Percentiles rank a stretch among this genome's conserved stretches.
These are phyloP conservation scores for Cladosporium sp. DNA, from an alignment of 2,329 filamentous ascomycete species.

Conservation along the genomic window DNA sequence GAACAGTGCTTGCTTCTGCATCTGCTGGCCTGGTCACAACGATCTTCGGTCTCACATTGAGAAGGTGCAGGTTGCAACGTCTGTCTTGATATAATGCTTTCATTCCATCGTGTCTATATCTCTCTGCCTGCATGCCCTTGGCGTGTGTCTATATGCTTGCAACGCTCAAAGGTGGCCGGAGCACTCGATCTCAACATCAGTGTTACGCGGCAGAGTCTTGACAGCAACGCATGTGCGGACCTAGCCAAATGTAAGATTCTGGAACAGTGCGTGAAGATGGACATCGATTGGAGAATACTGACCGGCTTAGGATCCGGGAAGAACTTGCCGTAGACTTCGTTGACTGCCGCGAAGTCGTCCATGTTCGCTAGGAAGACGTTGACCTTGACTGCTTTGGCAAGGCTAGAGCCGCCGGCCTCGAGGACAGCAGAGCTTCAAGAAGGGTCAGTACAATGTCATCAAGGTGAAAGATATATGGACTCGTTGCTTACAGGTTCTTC, in stretches of 20 bases:
- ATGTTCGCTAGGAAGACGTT: slow-evolving; percentile 64
- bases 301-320: slow-evolving; percentile 31
- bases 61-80: too few species aligned
- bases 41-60: too few species aligned
- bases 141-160: too few species aligned
- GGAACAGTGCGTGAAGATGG: neutral
- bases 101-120: too few species aligned
- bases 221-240: slow-evolving; percentile 44
- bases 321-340: slow-evolving; percentile 47
- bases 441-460: neutral
- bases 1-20: too few species aligned
- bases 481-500: slow-evolving; percentile 46
- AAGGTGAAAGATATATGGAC: neutral
- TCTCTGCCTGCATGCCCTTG: too few species aligned
- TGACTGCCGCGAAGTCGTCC: slow-evolving; percentile 59
- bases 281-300: neutral
- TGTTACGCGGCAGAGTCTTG: slow-evolving; percentile 47
- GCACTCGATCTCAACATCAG: slow-evolving; percentile 54
- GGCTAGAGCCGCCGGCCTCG: slow-evolving; percentile 54
- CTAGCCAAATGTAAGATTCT: neutral
- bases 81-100: too few species aligned
- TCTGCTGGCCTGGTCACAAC: too few species aligned
- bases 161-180: slow-evolving; percentile 3
- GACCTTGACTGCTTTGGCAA: slow-evolving; percentile 62
- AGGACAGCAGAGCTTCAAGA: slow-evolving; percentile 46